Evolutionary conservation across 768 basidiomycete species (phyloP).

Genomic region (Serendipita indica): DNA sequence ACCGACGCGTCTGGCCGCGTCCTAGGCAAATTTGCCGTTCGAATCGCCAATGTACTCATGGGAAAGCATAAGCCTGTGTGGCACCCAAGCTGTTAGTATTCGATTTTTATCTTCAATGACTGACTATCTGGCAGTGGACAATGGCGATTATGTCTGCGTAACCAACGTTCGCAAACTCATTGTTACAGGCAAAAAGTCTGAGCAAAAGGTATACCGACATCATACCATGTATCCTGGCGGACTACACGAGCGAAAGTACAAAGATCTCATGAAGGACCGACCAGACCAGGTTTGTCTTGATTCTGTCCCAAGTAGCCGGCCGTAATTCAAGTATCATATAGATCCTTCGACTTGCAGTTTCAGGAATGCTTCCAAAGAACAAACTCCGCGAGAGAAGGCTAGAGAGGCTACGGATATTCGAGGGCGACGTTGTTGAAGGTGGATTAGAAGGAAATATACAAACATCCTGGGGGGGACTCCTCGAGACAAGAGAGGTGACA

Average conservation of each 20-base stretch:
- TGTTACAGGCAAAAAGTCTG: slow-evolving; percentile 78
- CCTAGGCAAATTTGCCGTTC: slow-evolving; percentile 87
- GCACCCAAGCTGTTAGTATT: slow-evolving; percentile 64
- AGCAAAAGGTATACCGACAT: slow-evolving; percentile 75
- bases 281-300: slow-evolving; percentile 66
- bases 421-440: slow-evolving; percentile 29
- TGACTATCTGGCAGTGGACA: slow-evolving; percentile 49
- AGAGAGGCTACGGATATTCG: slow-evolving; percentile 78
- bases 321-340: slow-evolving; percentile 22
- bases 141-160: slow-evolving; percentile 95
- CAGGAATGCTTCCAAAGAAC: slow-evolving; percentile 98
- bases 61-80: slow-evolving; percentile 98
- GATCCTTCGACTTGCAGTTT: slow-evolving; percentile 92
- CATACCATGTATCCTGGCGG: slow-evolving; percentile 91
- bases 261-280: slow-evolving; percentile 65
- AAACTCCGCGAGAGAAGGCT: slow-evolving; percentile 79
- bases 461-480: background rate
- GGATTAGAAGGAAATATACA: background rate
- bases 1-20: slow-evolving; percentile 81
- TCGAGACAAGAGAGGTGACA: background rate
- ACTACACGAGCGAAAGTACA: slow-evolving; percentile 78
- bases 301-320: background rate
- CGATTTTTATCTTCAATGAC: background rate
- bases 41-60: slow-evolving; percentile 93
- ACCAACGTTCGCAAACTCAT: slow-evolving; percentile 73